These are phyloP conservation scores for Aspergillus chevalieri DNA, from an alignment of 2,329 filamentous ascomycete species.

Conservation along the genomic window DNA sequence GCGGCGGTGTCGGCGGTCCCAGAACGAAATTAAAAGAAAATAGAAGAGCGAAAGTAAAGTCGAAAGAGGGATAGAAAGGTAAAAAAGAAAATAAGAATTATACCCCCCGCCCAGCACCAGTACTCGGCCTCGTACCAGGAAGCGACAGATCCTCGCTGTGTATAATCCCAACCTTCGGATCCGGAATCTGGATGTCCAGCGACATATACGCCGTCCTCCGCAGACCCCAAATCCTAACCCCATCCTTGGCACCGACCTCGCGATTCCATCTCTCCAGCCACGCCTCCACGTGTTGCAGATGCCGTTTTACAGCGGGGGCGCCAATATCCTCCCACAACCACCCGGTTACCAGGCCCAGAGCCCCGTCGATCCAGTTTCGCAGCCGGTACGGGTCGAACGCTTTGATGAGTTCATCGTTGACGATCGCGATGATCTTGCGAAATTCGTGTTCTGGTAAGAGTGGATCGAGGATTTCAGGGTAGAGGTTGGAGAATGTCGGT, in stretches of 20 bases:
- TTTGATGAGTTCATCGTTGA: conserved; percentile 71
- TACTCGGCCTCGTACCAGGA: conserved; percentile 30
- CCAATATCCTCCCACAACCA: conserved; percentile 95
- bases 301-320: conserved; percentile 65
- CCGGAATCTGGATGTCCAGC: conserved; percentile 46
- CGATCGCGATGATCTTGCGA: conserved; percentile 68
- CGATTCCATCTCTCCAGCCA: conserved; percentile 87
- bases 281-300: conserved; percentile 63
- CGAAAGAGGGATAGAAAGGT: conserved; percentile 8
- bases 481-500: conserved; percentile 89
- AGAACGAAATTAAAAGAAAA: conserved; percentile 6
- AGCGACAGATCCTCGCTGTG: conserved; percentile 31
- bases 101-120: conserved; percentile 18
- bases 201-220: conserved; percentile 82
- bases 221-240: conserved; percentile 70
- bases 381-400: conserved; percentile 73
- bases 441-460: conserved; percentile 83
- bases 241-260: conserved; percentile 53
- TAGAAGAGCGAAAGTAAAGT: conserved; percentile 17
- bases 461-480: conserved; percentile 90
- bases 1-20: conserved; percentile 10
- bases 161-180: conserved; percentile 44
- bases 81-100: not conserved
- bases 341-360: conserved; percentile 75
- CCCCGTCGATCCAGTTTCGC: conserved; percentile 71